phyloP scores from a whole-genome alignment of 345 rosid species.

The Punica granatum region DNA sequence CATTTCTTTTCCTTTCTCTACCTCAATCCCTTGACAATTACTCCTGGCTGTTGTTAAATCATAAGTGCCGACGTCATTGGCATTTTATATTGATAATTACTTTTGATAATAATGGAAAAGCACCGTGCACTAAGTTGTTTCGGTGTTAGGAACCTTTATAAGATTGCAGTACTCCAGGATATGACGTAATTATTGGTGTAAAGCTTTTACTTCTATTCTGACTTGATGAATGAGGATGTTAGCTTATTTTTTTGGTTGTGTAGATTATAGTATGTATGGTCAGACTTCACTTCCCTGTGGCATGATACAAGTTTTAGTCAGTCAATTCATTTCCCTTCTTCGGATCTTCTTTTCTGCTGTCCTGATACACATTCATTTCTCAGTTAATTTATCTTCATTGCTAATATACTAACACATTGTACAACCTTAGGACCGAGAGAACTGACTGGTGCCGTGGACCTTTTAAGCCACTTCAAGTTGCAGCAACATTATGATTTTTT shows the following conservation, averaged over 20 bases:
- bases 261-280: neutral
- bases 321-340: neutral
- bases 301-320: neutral
- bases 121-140: no score
- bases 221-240: no score
- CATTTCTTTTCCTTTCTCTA: neutral
- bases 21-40: neutral
- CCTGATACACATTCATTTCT: neutral
- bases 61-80: neutral
- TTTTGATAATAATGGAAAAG: neutral
- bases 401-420: neutral
- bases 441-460: conserved; percentile 78
- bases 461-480: conserved; percentile 67
- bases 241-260: no score
- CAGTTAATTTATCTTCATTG: neutral
- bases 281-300: neutral
- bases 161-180: no score
- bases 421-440: conserved; percentile 62
- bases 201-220: no score
- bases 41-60: neutral
- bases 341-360: neutral
- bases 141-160: no score
- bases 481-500: conserved; percentile 66
- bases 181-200: no score
- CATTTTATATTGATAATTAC: neutral